Evolutionary conservation across 192 early-diverging fungal genomes (phyloP), one percentile per base, ranked within the genome.

Genomic region (Lobulomyces angularis): DNA sequence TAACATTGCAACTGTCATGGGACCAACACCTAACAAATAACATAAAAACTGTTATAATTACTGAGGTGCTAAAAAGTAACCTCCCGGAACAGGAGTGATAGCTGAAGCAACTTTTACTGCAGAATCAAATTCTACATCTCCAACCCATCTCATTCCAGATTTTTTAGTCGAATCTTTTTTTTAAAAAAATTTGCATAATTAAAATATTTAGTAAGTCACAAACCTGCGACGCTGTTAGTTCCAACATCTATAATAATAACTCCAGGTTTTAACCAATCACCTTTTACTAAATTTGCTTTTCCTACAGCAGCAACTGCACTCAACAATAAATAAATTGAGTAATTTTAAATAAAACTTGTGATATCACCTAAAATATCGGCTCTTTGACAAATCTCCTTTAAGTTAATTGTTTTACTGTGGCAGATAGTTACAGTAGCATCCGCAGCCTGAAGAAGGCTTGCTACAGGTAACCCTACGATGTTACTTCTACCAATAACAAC

Each of bases 1-100:
- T 9, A 98, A 64, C 92, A 98, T 96, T 33, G 90, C 88, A 5
- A 98, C 92, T 5, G 94, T 98, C 94, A 98, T 98, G 4, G 94
- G 94, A 0, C 94, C 94, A n/a, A 98, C 94, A 27, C 94, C n/a
- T n/a, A n/a, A n/a, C n/a, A 36, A 18, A 45, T 38, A 23, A 32
- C 11, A n/a, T n/a, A n/a, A 32, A 32, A 32, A 12, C 31, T 32
- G 11, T 32, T 12, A 32, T 11, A 32, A n/a, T 32, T 12, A n/a
- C n/a, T 11, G 11, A n/a, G n/a, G 31, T 32, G 11, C 11, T 12
- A 32, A 12, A 32, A 12, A 32, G 11, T n/a, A 12, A 11, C n/a
- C 93, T 24, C 93, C 92, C 27, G 94, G 94, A 34, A 98, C 94
- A 1, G 94, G 90, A 7, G 92, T 96, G 52, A 95, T 88, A 29